A percentile compares a stretch with the other conserved stretches of the same genome.
phyloP scores from a whole-genome alignment of 2,329 filamentous ascomycete species.

The Colletotrichum noveboracense region DNA sequence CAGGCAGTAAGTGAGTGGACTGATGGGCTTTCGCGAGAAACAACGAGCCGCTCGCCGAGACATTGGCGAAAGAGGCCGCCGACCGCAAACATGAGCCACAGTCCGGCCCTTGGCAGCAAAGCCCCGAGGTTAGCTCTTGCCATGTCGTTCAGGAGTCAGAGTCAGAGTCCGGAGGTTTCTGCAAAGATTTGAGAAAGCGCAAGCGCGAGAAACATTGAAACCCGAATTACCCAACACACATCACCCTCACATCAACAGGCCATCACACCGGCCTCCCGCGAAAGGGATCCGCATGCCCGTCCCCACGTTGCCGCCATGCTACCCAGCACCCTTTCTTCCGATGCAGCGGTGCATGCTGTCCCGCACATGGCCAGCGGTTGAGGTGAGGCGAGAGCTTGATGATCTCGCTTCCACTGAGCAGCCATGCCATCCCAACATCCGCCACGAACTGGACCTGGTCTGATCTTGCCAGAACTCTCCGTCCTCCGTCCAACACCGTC shows the following conservation, averaged over 20 bases:
- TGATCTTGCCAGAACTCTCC: neutral
- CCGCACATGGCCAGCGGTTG: neutral
- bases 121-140: neutral
- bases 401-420: neutral
- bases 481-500: neutral
- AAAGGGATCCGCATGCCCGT: neutral
- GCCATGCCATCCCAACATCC: neutral
- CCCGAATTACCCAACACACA: neutral
- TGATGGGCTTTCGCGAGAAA: neutral
- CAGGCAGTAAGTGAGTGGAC: neutral
- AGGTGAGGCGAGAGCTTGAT: neutral
- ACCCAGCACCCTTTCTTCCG: neutral
- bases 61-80: slow-evolving; percentile 11
- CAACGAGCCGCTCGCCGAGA: slow-evolving; percentile 3
- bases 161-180: too few species aligned
- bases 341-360: neutral
- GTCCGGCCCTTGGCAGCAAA: slow-evolving; percentile 4
- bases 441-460: neutral
- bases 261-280: neutral
- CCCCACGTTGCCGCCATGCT: slow-evolving; percentile 5
- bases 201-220: neutral
- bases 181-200: neutral
- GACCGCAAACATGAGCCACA: slow-evolving; percentile 9
- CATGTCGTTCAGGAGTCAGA: neutral
- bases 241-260: neutral